These are phyloP conservation scores for Cardamine occulta DNA, from an alignment of 345 rosid species.

Conservation along the genomic window DNA sequence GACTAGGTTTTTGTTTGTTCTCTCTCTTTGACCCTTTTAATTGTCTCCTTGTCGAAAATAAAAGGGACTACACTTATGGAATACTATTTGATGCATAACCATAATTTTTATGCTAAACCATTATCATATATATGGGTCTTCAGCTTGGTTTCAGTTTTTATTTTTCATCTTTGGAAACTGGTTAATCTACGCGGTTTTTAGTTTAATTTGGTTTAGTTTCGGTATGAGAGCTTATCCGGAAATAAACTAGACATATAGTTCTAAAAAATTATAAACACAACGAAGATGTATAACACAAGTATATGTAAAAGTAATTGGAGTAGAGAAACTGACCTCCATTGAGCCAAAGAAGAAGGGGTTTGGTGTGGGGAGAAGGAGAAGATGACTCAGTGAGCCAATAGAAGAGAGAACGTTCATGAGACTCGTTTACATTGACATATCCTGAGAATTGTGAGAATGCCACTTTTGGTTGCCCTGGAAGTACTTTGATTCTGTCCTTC, in stretches of 20 bases:
- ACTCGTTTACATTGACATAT: constrained; percentile 69
- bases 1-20: constrained; percentile 2
- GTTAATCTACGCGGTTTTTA: background rate
- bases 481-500: constrained; percentile 67
- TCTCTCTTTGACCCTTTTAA: constrained; percentile 12
- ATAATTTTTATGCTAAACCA: background rate
- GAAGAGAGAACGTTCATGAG: constrained; percentile 80
- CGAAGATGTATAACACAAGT: background rate
- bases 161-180: background rate
- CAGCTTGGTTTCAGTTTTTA: background rate
- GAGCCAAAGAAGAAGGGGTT: constrained; percentile 97
- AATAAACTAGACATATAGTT: background rate
- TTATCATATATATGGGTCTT: background rate
- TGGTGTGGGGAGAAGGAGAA: constrained; percentile 51
- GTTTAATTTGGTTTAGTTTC: background rate
- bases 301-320: background rate
- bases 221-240: background rate
- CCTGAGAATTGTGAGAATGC: constrained; percentile 84
- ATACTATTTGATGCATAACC: constrained; percentile 7
- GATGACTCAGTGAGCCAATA: constrained; percentile 87
- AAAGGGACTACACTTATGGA: background rate
- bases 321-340: constrained; percentile 75
- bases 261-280: background rate
- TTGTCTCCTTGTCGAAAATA: constrained; percentile 9
- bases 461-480: constrained; percentile 88